phyloP scores from a whole-genome alignment of 83 land plant genomes.

The Diphasiastrum complanatum region DNA sequence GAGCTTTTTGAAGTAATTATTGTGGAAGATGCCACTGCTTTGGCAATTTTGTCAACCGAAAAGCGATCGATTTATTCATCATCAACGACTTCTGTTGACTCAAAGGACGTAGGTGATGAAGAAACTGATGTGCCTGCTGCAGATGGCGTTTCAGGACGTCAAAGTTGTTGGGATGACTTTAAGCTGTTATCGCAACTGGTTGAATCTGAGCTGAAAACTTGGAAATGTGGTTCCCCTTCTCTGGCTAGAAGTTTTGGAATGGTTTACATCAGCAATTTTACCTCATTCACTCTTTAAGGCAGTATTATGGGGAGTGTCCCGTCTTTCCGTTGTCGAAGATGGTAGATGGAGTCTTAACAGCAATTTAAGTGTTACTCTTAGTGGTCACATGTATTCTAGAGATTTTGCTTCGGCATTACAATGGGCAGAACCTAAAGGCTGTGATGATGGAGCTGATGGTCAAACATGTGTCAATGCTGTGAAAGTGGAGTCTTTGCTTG shows the following conservation, averaged over 20 bases:
- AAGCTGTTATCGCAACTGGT: constrained; percentile 40
- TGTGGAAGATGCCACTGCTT: constrained; percentile 77
- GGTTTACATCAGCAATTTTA: constrained; percentile 33
- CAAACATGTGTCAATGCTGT: constrained; percentile 55
- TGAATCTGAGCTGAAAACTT: constrained; percentile 41
- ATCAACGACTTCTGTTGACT: constrained; percentile 10
- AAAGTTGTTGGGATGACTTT: constrained; percentile 49
- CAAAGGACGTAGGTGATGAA: constrained; percentile 28
- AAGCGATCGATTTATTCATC: constrained; percentile 1
- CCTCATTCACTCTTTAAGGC: constrained; percentile 74
- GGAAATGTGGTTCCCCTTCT: constrained; percentile 86
- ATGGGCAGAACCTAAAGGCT: constrained; percentile 80
- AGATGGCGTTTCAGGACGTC: neutral
- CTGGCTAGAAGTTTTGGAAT: constrained; percentile 64
- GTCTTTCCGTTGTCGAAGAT: constrained; percentile 43
- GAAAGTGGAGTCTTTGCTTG: constrained; percentile 23
- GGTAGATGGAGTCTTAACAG: too few relatives aligned
- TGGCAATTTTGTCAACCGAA: constrained; percentile 36
- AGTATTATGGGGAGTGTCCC: constrained; percentile 68
- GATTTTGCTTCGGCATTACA: constrained; percentile 40
- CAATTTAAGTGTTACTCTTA: too few relatives aligned
- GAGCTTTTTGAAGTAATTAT: constrained; percentile 69
- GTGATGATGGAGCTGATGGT: constrained; percentile 78
- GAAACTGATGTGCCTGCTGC: constrained; percentile 39
- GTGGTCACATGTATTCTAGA: too few relatives aligned